Conservation (phyloP, 768 basidiomycete genomes). For the Gloeophyllum trabeum region DNA sequence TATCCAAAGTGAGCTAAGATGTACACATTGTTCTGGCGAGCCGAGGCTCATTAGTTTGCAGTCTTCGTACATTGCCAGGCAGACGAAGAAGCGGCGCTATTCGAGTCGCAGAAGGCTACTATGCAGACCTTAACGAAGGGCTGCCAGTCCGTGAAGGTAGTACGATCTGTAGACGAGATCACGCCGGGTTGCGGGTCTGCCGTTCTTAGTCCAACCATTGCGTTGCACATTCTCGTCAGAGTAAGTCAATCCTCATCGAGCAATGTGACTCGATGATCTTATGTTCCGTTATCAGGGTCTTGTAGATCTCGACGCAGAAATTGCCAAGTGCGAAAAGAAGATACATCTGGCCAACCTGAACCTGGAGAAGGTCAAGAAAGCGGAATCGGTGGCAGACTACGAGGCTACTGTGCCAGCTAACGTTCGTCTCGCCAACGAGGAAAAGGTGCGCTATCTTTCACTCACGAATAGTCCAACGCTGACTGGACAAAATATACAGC, state of each 20-base stretch:
- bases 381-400: constrained; percentile 67
- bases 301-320: constrained; percentile 81
- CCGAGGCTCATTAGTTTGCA: constrained; percentile 17
- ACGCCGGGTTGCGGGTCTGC: constrained; percentile 84
- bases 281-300: constrained; percentile 47
- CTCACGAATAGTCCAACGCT: not conserved
- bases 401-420: constrained; percentile 68
- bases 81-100: constrained; percentile 49
- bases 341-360: constrained; percentile 58
- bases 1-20: constrained; percentile 70
- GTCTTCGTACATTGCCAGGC: constrained; percentile 71
- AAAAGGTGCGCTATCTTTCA: constrained; percentile 75
- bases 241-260: constrained; percentile 28
- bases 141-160: constrained; percentile 63
- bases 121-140: constrained; percentile 83
- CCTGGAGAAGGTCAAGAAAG: constrained; percentile 67
- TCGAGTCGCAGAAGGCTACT: constrained; percentile 64
- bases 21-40: not conserved
- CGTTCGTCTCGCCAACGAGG: constrained; percentile 64
- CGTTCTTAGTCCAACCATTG: constrained; percentile 63
- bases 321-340: constrained; percentile 87
- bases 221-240: constrained; percentile 77
- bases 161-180: constrained; percentile 53
- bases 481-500: constrained; percentile 25
- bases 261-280: not conserved